Evolutionary conservation across 768 basidiomycete genomes (phyloP).

Genomic region (Imleria badia): DNA sequence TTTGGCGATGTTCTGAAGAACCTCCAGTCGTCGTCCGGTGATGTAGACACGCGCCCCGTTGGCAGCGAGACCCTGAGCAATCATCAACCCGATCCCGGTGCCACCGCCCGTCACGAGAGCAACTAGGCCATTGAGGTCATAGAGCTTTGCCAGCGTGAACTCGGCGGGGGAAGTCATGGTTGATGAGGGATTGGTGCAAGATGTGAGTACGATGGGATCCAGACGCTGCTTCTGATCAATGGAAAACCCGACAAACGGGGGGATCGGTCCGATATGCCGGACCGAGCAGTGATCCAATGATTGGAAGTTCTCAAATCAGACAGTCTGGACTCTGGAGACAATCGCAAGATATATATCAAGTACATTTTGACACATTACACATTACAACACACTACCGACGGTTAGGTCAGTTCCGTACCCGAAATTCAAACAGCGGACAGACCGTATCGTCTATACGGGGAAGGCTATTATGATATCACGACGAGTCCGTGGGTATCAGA

Average conservation of each 20-base stretch:
- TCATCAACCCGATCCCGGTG: slow-evolving; percentile 63
- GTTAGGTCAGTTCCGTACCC: slow-evolving; percentile 2
- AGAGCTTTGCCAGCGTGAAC: slow-evolving; percentile 33
- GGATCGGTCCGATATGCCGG: too few relatives aligned
- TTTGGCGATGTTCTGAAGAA: slow-evolving; percentile 56
- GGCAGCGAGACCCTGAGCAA: slow-evolving; percentile 68
- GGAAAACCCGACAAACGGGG: too few relatives aligned
- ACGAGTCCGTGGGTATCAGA: neutral
- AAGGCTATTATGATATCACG: slow-evolving; percentile 1
- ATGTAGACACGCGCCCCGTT: slow-evolving; percentile 84
- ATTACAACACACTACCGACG: neutral
- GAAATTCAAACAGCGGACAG: slow-evolving; percentile 3
- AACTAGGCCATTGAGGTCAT: slow-evolving; percentile 57
- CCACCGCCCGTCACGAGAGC: slow-evolving; percentile 50
- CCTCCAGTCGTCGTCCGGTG: slow-evolving; percentile 64
- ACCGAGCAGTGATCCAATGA: too few relatives aligned
- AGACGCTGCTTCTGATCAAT: too few relatives aligned
- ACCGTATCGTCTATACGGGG: slow-evolving; percentile 1
- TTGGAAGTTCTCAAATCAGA: neutral
- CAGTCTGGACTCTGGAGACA: neutral
- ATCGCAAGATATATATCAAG: neutral
- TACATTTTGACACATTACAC: neutral
- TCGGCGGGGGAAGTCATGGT: slow-evolving; percentile 25
- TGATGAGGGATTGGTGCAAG: neutral
- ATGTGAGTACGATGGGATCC: neutral